phyloP scores from a whole-genome alignment of 768 basidiomycete species.

The Boletus sp. region DNA sequence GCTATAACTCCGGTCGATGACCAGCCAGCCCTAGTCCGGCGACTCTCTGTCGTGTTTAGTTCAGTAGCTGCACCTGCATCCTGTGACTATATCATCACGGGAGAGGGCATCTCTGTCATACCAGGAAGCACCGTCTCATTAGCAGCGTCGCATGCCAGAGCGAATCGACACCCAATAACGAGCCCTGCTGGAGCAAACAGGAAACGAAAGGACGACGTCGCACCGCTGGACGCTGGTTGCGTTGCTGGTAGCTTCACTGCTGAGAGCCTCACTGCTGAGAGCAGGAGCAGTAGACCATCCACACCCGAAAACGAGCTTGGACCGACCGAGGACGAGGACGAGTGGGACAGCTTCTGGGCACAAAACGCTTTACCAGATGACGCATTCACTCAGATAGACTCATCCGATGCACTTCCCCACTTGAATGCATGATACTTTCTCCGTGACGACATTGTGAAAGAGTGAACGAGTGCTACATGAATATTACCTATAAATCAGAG shows the following conservation, averaged over 20 bases:
- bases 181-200: neutral
- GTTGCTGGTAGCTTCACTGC: constrained; percentile 26
- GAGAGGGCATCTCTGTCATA: constrained; percentile 48
- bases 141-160: neutral
- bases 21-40: constrained; percentile 56
- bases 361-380: constrained; percentile 42
- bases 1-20: constrained; percentile 31
- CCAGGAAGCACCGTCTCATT: constrained; percentile 21
- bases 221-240: constrained; percentile 37
- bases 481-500: neutral
- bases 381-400: constrained; percentile 24
- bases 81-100: constrained; percentile 73
- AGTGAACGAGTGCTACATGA: constrained; percentile 8
- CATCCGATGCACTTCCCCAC: neutral
- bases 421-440: constrained; percentile 15
- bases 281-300: constrained; percentile 6
- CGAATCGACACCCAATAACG: constrained; percentile 10
- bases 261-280: constrained; percentile 13
- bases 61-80: constrained; percentile 54
- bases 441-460: neutral
- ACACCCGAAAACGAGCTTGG: constrained; percentile 28
- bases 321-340: constrained; percentile 31
- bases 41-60: constrained; percentile 76
- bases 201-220: constrained; percentile 19
- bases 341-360: constrained; percentile 50